Base-by-base conservation (phyloP, 345 rosid species). In the Eucalyptus erythrocorys region DNA sequence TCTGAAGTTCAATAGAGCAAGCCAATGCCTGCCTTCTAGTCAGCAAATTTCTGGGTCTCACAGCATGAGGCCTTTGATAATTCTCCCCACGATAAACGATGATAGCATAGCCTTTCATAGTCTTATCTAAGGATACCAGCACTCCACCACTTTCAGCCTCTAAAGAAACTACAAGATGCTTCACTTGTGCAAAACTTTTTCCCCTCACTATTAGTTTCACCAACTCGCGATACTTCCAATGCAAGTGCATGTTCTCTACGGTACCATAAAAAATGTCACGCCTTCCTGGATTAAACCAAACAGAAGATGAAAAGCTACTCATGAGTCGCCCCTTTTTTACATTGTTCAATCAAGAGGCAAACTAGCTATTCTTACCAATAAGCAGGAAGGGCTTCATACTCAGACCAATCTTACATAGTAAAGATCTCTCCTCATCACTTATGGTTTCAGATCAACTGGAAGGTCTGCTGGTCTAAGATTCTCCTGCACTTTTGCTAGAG, bases 81-180 rank as follows among this genome's bases (percentile, higher is more conserved):
- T 97, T 97, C 94, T 97, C 96, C 85, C 99, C 99, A 21, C 98
- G 96, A 89, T 97, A 97, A 40, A 97, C 89, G 82, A 95, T 93
- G 86, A 97, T 93, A 8, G 94, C 96, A 88, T 93, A 93, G 79
- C 99, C 99, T 93, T 96, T 93, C 87, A 92, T 89, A 86, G 96
- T 95, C 91, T 91, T 94, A 91, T 97, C 99, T 90, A 97, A 85
- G 34, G 98, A 95, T 87, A 96, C 95, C 79, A 97, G 93, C 87
- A 96, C 90, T 79, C 99, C 99, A 87, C 98, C 97, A 91, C 99
- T 97, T 92, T 97, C 99, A 61, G 98, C 97, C 92, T 97, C 98
- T 91, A 95, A 91, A 48, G 95, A 89, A 89, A 96, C 93, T 14
- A 98, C 98, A 27, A 96, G 91, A 86, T 95, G 98, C 92, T 93